phyloP scores from a whole-genome alignment of 2,329 filamentous ascomycete species.

The Neoscytalidium dimidiatum region DNA sequence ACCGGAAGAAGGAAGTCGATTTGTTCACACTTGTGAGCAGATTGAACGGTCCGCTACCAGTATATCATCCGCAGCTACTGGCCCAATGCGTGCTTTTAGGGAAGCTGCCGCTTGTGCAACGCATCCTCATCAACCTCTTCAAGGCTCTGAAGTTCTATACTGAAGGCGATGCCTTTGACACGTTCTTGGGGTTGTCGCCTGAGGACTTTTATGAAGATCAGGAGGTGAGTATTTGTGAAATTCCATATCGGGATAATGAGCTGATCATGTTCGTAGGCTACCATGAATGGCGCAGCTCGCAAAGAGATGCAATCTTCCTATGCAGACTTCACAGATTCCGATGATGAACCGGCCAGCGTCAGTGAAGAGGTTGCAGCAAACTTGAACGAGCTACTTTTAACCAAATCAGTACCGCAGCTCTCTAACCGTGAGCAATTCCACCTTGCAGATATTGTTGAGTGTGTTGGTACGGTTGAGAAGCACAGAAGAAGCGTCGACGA shows the following conservation, averaged over 20 bases:
- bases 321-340: slow-evolving; percentile 49
- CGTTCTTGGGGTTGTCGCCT: slow-evolving; percentile 64
- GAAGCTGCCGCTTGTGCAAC: slow-evolving; percentile 70
- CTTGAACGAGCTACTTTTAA: slow-evolving; percentile 76
- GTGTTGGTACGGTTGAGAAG: slow-evolving; percentile 78
- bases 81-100: slow-evolving; percentile 84
- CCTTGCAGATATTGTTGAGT: slow-evolving; percentile 81
- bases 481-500: slow-evolving; percentile 88
- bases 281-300: slow-evolving; percentile 42
- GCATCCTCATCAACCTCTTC: slow-evolving; percentile 71
- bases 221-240: slow-evolving; percentile 38
- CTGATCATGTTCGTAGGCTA: slow-evolving; percentile 30
- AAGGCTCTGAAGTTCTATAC: slow-evolving; percentile 79
- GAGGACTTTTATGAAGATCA: slow-evolving; percentile 51
- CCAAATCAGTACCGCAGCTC: slow-evolving; percentile 73
- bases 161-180: slow-evolving; percentile 77
- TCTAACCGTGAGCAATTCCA: slow-evolving; percentile 86
- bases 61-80: slow-evolving; percentile 91
- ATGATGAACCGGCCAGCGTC: slow-evolving; percentile 64
- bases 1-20: slow-evolving; percentile 58
- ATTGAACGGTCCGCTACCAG: slow-evolving; percentile 82
- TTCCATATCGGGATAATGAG: background rate
- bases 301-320: slow-evolving; percentile 56
- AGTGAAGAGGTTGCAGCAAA: slow-evolving; percentile 69
- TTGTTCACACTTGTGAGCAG: slow-evolving; percentile 80